Percentiles rank a stretch among this genome's conserved stretches.
phyloP scores from a whole-genome alignment of 2,329 filamentous ascomycete species.

The Colletotrichum incanum region DNA sequence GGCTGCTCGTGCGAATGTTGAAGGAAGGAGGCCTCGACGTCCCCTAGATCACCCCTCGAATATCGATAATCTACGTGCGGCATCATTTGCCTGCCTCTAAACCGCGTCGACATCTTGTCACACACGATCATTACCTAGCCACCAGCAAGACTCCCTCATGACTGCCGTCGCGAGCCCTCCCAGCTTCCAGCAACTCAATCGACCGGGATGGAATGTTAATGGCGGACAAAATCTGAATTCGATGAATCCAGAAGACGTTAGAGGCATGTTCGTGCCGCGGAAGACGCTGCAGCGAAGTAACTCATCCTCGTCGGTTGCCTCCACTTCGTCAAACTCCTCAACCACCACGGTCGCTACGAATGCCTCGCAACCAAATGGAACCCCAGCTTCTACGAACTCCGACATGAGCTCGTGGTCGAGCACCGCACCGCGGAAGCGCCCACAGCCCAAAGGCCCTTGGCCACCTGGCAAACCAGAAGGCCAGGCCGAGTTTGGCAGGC shows the following conservation, averaged over 20 bases:
- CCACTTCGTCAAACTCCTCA: constrained; percentile 72
- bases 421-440: constrained; percentile 66
- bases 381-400: constrained; percentile 61
- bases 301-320: constrained; percentile 90
- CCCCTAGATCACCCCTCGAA: constrained; percentile 15
- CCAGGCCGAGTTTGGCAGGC: constrained; percentile 64
- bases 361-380: constrained; percentile 75
- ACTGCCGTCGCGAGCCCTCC: constrained; percentile 78
- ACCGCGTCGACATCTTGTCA: constrained; percentile 15
- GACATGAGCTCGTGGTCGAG: constrained; percentile 69
- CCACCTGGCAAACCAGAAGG: constrained; percentile 63
- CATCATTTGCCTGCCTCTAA: constrained; percentile 23
- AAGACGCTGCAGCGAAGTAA: constrained; percentile 90
- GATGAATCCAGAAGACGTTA: constrained; percentile 87
- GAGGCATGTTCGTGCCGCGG: constrained; percentile 90
- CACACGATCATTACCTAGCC: constrained; percentile 7
- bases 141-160: constrained; percentile 64
- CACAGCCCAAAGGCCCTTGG: constrained; percentile 68
- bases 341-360: constrained; percentile 76
- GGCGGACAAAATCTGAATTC: constrained; percentile 68
- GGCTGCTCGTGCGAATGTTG: constrained; percentile 39
- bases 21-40: constrained; percentile 27
- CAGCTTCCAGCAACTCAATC: constrained; percentile 74
- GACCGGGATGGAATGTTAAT: constrained; percentile 78
- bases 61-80: constrained; percentile 14